Conservation (phyloP, 176 grass and related monocot species). For the Zea mays region Zm-B73-REFERENCE-NAM-5.0 NC_050096.1:271096001-271096500, state of each 20-base stretch:
- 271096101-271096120: not conserved
- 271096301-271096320: slow-evolving; percentile 18
- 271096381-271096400: slow-evolving; percentile 7
- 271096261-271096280: not conserved
- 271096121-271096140: not conserved
- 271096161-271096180: not conserved
- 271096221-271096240: slow-evolving; percentile 15
- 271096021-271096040: not conserved
- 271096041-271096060: not conserved
- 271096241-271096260: not conserved
- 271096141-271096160: not conserved
- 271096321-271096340: slow-evolving; percentile 21
- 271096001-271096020: no score
- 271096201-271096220: not conserved
- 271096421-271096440: slow-evolving; percentile 54
- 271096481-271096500: slow-evolving; percentile 71
- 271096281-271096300: not conserved
- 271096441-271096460: slow-evolving; percentile 62
- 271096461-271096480: slow-evolving; percentile 67
- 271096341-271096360: slow-evolving; percentile 6
- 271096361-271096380: slow-evolving; percentile 29
- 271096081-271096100: not conserved
- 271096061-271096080: not conserved
- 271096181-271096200: no score
- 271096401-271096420: slow-evolving; percentile 16